Conservation (phyloP, 306 rosid species). For the Cercis canadensis region DNA sequence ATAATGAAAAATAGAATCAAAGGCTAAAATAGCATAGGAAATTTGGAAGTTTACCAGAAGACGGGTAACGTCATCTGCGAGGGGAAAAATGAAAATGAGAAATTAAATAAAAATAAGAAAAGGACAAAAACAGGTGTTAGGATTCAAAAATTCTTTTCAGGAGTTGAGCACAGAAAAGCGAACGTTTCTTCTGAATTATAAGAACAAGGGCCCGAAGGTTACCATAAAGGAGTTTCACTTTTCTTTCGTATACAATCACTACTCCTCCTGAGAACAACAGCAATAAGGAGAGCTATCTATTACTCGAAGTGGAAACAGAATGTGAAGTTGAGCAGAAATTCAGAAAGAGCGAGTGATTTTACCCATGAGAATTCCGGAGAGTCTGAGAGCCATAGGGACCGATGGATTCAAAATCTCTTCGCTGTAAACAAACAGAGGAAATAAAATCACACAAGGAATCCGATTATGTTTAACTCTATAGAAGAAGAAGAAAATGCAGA, state of each 20-base stretch:
- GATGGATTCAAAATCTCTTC: constrained; percentile 90
- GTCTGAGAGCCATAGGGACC: constrained; percentile 93
- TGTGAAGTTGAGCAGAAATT: neutral
- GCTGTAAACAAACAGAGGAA: constrained; percentile 43
- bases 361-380: constrained; percentile 99
- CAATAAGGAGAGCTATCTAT: constrained; percentile 13
- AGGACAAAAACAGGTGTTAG: neutral
- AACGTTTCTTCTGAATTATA: too few species aligned
- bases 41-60: constrained; percentile 58
- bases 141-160: constrained; percentile 15
- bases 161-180: neutral
- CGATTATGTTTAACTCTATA: neutral
- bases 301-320: constrained; percentile 26
- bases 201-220: neutral
- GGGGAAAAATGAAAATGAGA: constrained; percentile 18
- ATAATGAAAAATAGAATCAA: neutral
- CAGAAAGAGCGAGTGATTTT: constrained; percentile 3
- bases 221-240: constrained; percentile 86
- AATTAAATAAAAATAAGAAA: neutral
- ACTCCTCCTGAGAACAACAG: constrained; percentile 71
- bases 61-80: constrained; percentile 85
- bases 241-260: constrained; percentile 86
- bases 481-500: neutral
- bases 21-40: neutral
- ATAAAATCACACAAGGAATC: constrained; percentile 1